Conservation (phyloP, 139 green algal species). For the Marvania coccoides region DNA sequence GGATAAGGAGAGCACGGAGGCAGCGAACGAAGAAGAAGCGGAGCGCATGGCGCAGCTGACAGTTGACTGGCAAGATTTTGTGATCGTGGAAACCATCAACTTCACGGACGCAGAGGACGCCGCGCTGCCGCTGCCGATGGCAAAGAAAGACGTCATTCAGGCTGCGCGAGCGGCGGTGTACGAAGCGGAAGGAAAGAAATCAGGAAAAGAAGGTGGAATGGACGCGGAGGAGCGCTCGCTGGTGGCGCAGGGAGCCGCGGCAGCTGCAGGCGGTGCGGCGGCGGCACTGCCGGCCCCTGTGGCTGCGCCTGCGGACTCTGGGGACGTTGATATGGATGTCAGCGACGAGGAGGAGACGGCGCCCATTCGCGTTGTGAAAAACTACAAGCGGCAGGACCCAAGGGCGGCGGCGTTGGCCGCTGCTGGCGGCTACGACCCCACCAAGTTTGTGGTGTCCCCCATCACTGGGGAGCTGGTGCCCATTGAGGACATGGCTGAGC, state of each 20-base stretch:
- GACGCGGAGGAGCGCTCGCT: constrained; percentile 80
- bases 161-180: constrained; percentile 7
- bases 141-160: constrained; percentile 64
- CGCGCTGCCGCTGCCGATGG: constrained; percentile 81
- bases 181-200: constrained; percentile 13
- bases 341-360: constrained; percentile 32
- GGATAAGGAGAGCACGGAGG: constrained; percentile 62
- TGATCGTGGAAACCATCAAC: constrained; percentile 94
- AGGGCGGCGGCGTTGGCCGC: constrained; percentile 19
- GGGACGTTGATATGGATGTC: constrained; percentile 46
- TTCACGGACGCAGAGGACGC: constrained; percentile 89
- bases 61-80: constrained; percentile 97
- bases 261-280: background rate
- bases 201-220: constrained; percentile 56
- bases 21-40: constrained; percentile 63
- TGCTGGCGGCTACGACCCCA: constrained; percentile 7
- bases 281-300: background rate
- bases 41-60: constrained; percentile 83
- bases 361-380: constrained; percentile 72
- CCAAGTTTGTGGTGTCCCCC: constrained; percentile 81
- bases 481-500: constrained; percentile 76
- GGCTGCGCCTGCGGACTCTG: too few species aligned
- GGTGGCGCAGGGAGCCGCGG: constrained; percentile 52
- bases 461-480: constrained; percentile 87
- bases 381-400: constrained; percentile 76